Base-by-base conservation (phyloP, 2,329 filamentous ascomycete genomes). In the Aspergillus aculeatinus region DNA sequence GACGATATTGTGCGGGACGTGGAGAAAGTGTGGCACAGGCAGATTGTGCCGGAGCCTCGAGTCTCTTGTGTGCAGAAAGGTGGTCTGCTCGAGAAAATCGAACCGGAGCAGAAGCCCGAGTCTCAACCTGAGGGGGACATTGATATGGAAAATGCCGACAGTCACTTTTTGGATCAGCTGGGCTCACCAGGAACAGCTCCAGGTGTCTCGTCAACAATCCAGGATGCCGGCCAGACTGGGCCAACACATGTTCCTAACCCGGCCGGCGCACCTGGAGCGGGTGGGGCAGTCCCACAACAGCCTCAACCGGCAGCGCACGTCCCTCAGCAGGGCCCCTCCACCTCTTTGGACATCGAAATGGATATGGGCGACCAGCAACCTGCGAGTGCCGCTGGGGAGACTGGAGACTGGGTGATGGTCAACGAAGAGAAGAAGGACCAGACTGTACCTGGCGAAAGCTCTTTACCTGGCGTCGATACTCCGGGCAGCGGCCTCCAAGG, bases 31-130 rank as follows among this genome's bases (percentile, higher is more conserved):
- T 82, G 90, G n/a, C 87, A 87, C 19, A 87, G 87, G 58, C 87
- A 85, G 63, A 85, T 91, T 48, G 82, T 84, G 42, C 80, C 83
- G 27, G 85, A 90, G 56, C 84, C 87, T 53, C 82, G 85, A 25
- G 82, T 94, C 7, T 82, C 85, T 42, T 88, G 91, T 50, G 83
- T 96, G 48, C 87, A 95, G 69, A 89, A 90, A 68, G 92, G 92
- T 52, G 92, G 92, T 2, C 85, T 86, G 35, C 79, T 92, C 74
- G 86, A 91, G 57, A 79, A 75, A 61, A 72, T 75, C 12, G 72
- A 76, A 48, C 71, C 74, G 0, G 72, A 76, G 49, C 69, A 66
- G 21, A 69, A 63, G 48, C 33, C 51, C 42, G 59, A 55, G 33
- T 48, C 63, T 31, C 59, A 65, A 2, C 65, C 67, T 29, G 68